Evolutionary conservation across 768 basidiomycete species (phyloP).

Genomic region (Wakefieldia striispora): DNA sequence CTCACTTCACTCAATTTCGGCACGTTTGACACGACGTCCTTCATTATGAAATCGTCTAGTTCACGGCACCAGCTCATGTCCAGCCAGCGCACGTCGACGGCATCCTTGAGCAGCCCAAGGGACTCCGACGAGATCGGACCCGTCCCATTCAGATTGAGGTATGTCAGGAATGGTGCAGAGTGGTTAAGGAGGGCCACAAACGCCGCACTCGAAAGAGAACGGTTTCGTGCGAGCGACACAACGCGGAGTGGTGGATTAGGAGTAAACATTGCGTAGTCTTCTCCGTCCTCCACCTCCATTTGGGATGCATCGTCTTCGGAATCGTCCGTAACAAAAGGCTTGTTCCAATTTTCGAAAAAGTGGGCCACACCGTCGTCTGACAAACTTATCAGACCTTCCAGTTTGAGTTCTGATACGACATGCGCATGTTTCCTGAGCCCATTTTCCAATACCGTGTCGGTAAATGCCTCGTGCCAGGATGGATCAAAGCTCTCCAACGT

Average conservation of each 20-base stretch:
- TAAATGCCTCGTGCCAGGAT: conserved; percentile 64
- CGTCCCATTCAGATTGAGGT: conserved; percentile 77
- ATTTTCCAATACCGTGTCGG: conserved; percentile 54
- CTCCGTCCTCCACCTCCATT: conserved; percentile 20
- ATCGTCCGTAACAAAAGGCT: conserved; percentile 12
- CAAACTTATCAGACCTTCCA: conserved; percentile 58
- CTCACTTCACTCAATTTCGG: conserved; percentile 42
- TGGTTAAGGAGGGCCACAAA: conserved; percentile 65
- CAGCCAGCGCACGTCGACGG: conserved; percentile 48
- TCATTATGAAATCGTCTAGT: conserved; percentile 80
- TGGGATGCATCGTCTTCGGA: conserved; percentile 9
- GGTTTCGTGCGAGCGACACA: conserved; percentile 66
- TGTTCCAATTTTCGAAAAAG: conserved; percentile 63
- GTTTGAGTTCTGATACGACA: conserved; percentile 48
- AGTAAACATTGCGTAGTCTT: conserved; percentile 4
- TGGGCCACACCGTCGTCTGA: conserved; percentile 66
- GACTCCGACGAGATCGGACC: conserved; percentile 54
- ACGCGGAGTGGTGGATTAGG: conserved; percentile 46
- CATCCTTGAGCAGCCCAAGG: conserved; percentile 38
- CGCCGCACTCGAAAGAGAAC: conserved; percentile 48
- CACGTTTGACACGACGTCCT: conserved; percentile 56
- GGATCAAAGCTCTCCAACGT: conserved; percentile 62
- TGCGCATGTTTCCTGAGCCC: conserved; percentile 55
- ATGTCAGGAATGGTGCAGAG: conserved; percentile 55
- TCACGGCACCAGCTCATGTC: conserved; percentile 86